Percentiles rank a stretch among this genome's conserved stretches.
phyloP scores from a whole-genome alignment of 2,329 filamentous ascomycete genomes.

The Colletotrichum sp. region DNA sequence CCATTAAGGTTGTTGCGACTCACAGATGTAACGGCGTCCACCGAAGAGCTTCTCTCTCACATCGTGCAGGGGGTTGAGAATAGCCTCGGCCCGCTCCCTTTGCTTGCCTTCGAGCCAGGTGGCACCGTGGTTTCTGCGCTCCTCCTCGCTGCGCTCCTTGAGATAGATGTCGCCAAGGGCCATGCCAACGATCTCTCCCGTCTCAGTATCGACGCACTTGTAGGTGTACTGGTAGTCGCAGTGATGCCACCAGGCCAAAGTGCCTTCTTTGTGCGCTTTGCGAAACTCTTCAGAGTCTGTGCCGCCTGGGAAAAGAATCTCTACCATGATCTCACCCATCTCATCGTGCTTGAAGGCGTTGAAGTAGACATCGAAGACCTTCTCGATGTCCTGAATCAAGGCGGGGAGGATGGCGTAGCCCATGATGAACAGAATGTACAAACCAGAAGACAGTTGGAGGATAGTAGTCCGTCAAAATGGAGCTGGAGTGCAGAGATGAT shows the following conservation, averaged over 20 bases:
- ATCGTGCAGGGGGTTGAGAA: conserved; percentile 47
- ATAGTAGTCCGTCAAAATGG: background rate
- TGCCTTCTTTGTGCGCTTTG: conserved; percentile 45
- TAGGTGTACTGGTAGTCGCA: conserved; percentile 48
- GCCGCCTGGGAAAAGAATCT: conserved; percentile 44
- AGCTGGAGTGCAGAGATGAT: background rate
- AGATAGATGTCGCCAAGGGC: conserved; percentile 49
- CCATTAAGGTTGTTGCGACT: conserved; percentile 23
- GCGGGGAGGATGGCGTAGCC: conserved; percentile 48
- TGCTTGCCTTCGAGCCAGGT: conserved; percentile 50
- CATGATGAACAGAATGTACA: conserved; percentile 30
- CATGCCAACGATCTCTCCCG: conserved; percentile 50
- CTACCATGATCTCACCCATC: conserved; percentile 44
- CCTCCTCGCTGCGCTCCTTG: conserved; percentile 39
- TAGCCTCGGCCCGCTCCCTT: conserved; percentile 44
- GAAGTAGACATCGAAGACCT: conserved; percentile 53
- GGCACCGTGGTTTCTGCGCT: conserved; percentile 48
- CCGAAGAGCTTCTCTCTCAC: conserved; percentile 45
- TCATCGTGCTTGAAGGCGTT: conserved; percentile 43
- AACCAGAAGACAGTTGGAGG: background rate
- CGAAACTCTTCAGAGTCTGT: conserved; percentile 42
- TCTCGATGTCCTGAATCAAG: conserved; percentile 49
- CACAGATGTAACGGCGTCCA: conserved; percentile 44
- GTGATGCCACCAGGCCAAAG: conserved; percentile 42
- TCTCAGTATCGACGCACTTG: conserved; percentile 50